Evolutionary conservation across 768 basidiomycete species (phyloP).

Genomic region (Serendipita indica): DNA sequence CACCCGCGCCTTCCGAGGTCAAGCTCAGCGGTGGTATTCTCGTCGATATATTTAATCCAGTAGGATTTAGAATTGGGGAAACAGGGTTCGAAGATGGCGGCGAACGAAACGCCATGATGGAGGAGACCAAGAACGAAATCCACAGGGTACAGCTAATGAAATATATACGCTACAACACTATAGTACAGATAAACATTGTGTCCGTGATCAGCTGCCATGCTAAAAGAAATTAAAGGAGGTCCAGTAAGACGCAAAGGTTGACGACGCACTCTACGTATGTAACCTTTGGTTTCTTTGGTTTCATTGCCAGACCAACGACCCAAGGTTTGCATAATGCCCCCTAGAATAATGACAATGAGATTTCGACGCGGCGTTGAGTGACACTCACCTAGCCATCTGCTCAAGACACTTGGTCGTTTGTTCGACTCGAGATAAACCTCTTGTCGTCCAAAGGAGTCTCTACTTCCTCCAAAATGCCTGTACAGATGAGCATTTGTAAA

Average conservation of each 20-base stretch:
- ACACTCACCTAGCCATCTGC: background rate
- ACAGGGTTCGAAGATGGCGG: slow-evolving; percentile 5
- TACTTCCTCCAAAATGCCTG: slow-evolving; percentile 2
- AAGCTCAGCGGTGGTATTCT: background rate
- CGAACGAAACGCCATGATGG: background rate
- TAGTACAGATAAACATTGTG: no score
- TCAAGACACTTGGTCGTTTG: background rate
- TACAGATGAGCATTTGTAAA: background rate
- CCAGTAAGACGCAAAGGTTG: no score
- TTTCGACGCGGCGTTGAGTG: no score
- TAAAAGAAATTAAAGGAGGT: no score
- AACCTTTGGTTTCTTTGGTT: no score
- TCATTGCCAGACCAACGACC: no score
- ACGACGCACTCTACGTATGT: no score
- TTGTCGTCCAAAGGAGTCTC: background rate
- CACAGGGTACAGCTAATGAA: no score
- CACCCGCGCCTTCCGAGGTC: background rate
- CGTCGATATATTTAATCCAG: background rate
- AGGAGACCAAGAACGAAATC: background rate
- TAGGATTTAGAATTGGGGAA: background rate
- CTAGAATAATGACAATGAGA: no score
- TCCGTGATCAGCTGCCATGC: no score
- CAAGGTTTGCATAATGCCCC: no score
- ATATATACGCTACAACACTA: no score
- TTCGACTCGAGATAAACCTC: background rate